A percentile compares a stretch with the other conserved stretches of the same genome.
Evolutionary conservation across 106 monocot species (phyloP).

Genomic region (Allium cepa): DNA sequence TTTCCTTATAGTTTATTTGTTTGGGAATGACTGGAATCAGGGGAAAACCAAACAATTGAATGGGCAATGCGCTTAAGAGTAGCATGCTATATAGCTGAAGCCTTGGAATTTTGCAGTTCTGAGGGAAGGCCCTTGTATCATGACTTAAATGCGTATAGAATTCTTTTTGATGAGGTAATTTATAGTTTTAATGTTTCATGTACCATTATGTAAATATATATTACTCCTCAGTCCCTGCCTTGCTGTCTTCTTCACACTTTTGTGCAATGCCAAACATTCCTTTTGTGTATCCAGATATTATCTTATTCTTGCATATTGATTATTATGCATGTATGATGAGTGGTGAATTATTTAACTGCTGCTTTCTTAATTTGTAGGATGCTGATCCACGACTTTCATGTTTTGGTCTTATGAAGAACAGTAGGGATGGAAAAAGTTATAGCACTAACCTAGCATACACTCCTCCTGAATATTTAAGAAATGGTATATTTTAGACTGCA

Average conservation of each 20-base stretch:
- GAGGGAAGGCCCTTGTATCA: constrained; percentile 54
- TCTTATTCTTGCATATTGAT: too few species aligned
- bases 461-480: constrained; percentile 91
- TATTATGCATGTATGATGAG: too few species aligned
- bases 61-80: constrained; percentile 62
- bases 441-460: constrained; percentile 97
- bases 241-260: too few species aligned
- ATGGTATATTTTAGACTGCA: constrained; percentile 39
- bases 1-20: neutral
- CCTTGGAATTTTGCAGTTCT: constrained; percentile 55
- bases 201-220: too few species aligned
- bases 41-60: constrained; percentile 90
- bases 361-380: constrained; percentile 35
- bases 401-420: constrained; percentile 97
- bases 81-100: constrained; percentile 49
- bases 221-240: too few species aligned
- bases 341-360: too few species aligned
- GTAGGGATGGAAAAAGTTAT: constrained; percentile 94
- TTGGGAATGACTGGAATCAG: constrained; percentile 23
- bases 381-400: constrained; percentile 93
- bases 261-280: too few species aligned
- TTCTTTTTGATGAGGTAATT: constrained; percentile 90
- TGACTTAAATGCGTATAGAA: constrained; percentile 91
- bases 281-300: too few species aligned
- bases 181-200: too few species aligned